Evolutionary conservation across 257 asterid genomes (phyloP), one percentile per base, ranked within the genome.

Genomic region (Forsythia viridissima): DNA sequence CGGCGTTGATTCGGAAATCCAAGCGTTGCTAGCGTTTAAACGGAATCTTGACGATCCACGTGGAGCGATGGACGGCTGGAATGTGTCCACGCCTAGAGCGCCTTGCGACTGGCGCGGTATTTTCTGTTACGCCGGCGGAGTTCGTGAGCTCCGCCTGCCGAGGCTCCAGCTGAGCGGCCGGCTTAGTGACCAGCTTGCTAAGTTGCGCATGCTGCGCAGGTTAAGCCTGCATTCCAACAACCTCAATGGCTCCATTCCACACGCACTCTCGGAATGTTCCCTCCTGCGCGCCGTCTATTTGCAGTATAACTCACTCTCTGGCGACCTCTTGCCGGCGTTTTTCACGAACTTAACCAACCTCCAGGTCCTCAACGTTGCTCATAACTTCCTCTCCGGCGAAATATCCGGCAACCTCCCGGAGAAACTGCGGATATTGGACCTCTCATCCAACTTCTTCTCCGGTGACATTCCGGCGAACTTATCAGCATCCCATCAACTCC

Each of bases 61-160:
- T 8, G 91, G 90, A 38, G 91, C 80, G 0, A 75, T 91, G 87
- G 89, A 76, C 77, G 89, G 84, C 73, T 93, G 98, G 98, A 85
- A 85, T 72, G 75, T 82, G 5, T 81, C 97, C 84, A 90, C 98
- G 12, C 81, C 91, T 0, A 70, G 85, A 36, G 89, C 94, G 8
- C 98, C 98, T 4, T 93, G 98, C 88, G 98, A 93, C 76, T 93
- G 98, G 98, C 76, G 79, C 36, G 98, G 98, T 85, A 78, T 93
- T 82, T 59, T 72, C 6, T 93, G 98, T 71, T 81, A 67, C 80
- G 83, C 80, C 39, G 90, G 86, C 80, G 80, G 83, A 20, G 93
- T 87, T 20, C 85, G 85, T 41, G 92, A 90, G 51, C 84, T 93
- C 77, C 92, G 89, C 67, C 89, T 93, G 21, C 92, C 98, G 7